phyloP scores from a whole-genome alignment of 2,329 filamentous ascomycete genomes.

The Talaromyces sp. region DNA sequence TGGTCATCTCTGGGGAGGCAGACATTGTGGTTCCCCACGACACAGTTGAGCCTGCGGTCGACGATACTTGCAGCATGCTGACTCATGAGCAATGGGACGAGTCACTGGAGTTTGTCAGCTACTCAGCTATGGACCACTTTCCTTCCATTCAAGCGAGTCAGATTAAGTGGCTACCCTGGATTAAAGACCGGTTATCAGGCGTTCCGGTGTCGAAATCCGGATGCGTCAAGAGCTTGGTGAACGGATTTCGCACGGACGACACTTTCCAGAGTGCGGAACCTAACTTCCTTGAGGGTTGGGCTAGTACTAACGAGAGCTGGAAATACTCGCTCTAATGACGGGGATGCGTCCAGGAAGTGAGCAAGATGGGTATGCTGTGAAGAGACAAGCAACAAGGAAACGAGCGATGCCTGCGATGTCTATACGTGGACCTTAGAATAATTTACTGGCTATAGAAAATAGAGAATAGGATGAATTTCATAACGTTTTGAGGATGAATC shows the following conservation, averaged over 20 bases:
- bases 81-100: slow-evolving; percentile 4
- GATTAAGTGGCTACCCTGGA: slow-evolving; percentile 9
- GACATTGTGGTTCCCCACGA: slow-evolving; percentile 6
- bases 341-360: neutral
- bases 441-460: neutral
- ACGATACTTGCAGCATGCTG: slow-evolving; percentile 9
- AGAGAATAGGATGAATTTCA: neutral
- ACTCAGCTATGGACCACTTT: slow-evolving; percentile 8
- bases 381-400: too few species aligned
- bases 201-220: neutral
- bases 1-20: slow-evolving; percentile 2
- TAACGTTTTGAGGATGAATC: neutral
- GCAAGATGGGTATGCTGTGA: neutral
- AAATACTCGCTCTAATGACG: slow-evolving; percentile 1
- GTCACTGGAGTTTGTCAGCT: slow-evolving; percentile 2
- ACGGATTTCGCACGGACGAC: slow-evolving; percentile 4
- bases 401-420: too few species aligned
- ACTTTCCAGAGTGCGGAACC: slow-evolving; percentile 2
- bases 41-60: slow-evolving; percentile 2
- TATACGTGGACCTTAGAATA: neutral
- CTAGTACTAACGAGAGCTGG: slow-evolving; percentile 5
- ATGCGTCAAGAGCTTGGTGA: slow-evolving; percentile 5
- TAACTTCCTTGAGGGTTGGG: slow-evolving; percentile 8
- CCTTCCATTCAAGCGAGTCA: slow-evolving; percentile 9
- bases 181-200: slow-evolving; percentile 4